These are phyloP conservation scores for Myriosclerotinia duriaeana DNA, from an alignment of 2,329 filamentous ascomycete genomes.

Conservation along the genomic window DNA sequence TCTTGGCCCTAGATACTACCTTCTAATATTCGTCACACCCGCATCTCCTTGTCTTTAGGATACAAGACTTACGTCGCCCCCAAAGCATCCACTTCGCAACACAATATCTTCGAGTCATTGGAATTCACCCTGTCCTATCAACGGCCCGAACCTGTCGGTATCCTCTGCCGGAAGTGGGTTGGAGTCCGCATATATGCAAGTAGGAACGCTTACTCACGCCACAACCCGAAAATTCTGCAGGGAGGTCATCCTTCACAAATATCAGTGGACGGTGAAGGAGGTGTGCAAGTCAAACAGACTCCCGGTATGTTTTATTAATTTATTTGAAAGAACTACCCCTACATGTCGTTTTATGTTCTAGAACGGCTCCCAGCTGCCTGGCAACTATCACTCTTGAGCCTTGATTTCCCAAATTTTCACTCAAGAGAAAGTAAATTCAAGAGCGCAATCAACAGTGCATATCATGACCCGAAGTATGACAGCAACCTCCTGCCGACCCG, in stretches of 20 bases:
- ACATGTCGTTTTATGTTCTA: constrained; percentile 22
- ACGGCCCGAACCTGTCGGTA: constrained; percentile 37
- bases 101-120: constrained; percentile 27
- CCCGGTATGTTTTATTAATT: constrained; percentile 38
- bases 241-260: constrained; percentile 23
- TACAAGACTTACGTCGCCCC: constrained; percentile 8
- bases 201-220: constrained; percentile 35
- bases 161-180: constrained; percentile 26
- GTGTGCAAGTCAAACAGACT: constrained; percentile 28
- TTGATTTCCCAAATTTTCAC: neutral
- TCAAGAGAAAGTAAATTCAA: constrained; percentile 18
- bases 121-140: constrained; percentile 32
- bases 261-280: constrained; percentile 23
- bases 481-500: constrained; percentile 15
- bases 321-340: constrained; percentile 33
- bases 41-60: constrained; percentile 1
- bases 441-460: constrained; percentile 33
- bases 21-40: neutral
- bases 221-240: constrained; percentile 32
- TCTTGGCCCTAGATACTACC: neutral
- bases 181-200: constrained; percentile 37
- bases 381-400: neutral
- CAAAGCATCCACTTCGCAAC: constrained; percentile 12
- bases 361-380: constrained; percentile 35
- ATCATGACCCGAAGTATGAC: constrained; percentile 33